Evolutionary conservation across 306 rosid genomes (phyloP), one percentile per base, ranked within the genome.

Genomic region (Lotus japonicus): DNA sequence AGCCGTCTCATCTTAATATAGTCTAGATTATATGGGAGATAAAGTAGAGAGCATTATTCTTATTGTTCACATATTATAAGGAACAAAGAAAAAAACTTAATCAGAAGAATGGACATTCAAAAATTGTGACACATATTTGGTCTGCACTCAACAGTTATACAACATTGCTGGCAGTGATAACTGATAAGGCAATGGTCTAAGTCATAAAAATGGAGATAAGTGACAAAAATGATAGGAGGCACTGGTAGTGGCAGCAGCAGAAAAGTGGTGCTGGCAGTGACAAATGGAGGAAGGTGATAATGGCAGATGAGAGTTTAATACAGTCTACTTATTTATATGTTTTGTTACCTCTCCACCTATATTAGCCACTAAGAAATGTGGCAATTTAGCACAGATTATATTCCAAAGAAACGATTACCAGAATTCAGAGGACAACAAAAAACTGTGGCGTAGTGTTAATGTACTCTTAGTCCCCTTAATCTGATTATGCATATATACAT

Each of bases 401-500:
- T 13, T 58, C 31, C 17, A 43, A 44, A 57, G 21, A 59, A 63
- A 49, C 23, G 50, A 35, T 46, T 6, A 10, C 53, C 26, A 7
- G 43, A 51, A 53, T 26, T 58, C 18, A 79, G 50, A 44, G 54
- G 49, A 56, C 36, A 46, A 28, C 18, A 46, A 26, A 49, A 68
- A 38, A 33, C 33, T 1, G 9, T 14, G 45, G 19, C 65, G 41
- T 49, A 46, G 7, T 67, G 26, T 16, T 23, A 60, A 11, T 21
- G 33, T 28, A 61, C 15, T 55, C 53, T 45, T 42, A 54, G 36
- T 12, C 45, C 39, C 12, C 28, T 72, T 38, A 39, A 50, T 16
- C 48, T 51, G 50, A 71, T 39, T 72, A 53, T 60, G 44, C 45
- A 59, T 12, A 62, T 61, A 44, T 17, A 79, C 53, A 15, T 13